Conservation (phyloP, 768 basidiomycete genomes). For the Suillus clintonianus region DNA sequence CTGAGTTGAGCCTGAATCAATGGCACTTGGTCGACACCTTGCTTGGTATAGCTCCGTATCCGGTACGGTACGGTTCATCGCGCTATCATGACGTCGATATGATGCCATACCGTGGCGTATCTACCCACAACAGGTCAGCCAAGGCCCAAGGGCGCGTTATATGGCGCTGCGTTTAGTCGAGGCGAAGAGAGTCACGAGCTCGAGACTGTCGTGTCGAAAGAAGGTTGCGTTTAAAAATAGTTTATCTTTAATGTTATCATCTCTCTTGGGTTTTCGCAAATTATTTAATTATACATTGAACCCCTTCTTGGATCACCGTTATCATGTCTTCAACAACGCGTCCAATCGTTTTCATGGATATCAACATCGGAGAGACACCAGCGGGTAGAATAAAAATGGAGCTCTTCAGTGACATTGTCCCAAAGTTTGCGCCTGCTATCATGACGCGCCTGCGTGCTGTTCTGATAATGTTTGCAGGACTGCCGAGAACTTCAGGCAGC, state of each 20-base stretch:
- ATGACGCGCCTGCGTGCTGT: not conserved
- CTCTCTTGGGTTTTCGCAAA: not conserved
- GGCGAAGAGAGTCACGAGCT: too few relatives aligned
- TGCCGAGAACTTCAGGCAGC: slow-evolving; percentile 95
- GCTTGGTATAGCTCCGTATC: not conserved
- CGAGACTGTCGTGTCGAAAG: too few relatives aligned
- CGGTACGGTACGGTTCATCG: not conserved
- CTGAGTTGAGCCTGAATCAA: not conserved
- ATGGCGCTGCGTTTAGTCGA: too few relatives aligned
- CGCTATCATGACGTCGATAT: not conserved
- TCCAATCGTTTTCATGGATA: slow-evolving; percentile 96
- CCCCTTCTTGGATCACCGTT: not conserved
- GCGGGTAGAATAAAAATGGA: slow-evolving; percentile 97
- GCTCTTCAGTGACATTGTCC: slow-evolving; percentile 92
- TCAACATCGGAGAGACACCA: slow-evolving; percentile 95
- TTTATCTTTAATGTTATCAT: not conserved
- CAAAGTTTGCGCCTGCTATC: slow-evolving; percentile 64
- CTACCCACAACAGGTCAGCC: not conserved
- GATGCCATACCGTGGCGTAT: not conserved
- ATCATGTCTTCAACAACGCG: slow-evolving; percentile 54
- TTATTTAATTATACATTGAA: not conserved
- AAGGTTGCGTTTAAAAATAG: too few relatives aligned
- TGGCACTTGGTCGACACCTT: not conserved
- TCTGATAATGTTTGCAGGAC: slow-evolving; percentile 54
- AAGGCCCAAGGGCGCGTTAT: not conserved